phyloP scores from a whole-genome alignment of 805 yeast species.

The Saccharomycopsis sp. region DNA sequence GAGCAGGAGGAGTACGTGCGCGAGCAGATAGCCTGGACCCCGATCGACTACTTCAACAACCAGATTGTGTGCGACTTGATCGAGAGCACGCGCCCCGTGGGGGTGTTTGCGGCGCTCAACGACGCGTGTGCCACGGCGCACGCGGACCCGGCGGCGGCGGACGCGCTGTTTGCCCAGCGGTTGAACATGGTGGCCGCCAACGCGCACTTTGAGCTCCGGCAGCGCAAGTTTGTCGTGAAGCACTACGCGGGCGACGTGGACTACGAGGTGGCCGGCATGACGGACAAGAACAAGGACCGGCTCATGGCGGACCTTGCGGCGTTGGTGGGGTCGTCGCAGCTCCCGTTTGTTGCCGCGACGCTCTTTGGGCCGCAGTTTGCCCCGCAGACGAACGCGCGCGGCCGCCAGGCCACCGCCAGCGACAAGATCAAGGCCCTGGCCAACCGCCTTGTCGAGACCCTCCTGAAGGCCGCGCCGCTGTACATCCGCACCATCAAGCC shows the following conservation, averaged over 20 bases:
- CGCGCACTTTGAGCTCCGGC: slow-evolving; percentile 84
- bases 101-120: slow-evolving; percentile 90
- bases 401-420: slow-evolving; percentile 91
- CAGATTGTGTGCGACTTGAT: slow-evolving; percentile 94
- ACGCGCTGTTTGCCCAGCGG: slow-evolving; percentile 90
- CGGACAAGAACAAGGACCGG: slow-evolving; percentile 95
- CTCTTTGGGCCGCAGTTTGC: slow-evolving; percentile 44
- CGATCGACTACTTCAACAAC: slow-evolving; percentile 93
- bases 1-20: slow-evolving; percentile 97
- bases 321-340: slow-evolving; percentile 63
- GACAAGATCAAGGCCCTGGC: slow-evolving; percentile 93
- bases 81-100: slow-evolving; percentile 92
- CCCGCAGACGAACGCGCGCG: slow-evolving; percentile 60
- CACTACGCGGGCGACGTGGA: slow-evolving; percentile 99
- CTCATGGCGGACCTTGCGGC: slow-evolving; percentile 86
- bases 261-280: slow-evolving; percentile 82
- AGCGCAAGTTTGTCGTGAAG: slow-evolving; percentile 79
- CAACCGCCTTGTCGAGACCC: slow-evolving; percentile 78
- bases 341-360: slow-evolving; percentile 42
- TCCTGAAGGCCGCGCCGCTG: slow-evolving; percentile 88
- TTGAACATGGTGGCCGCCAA: slow-evolving; percentile 75
- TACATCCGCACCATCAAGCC: slow-evolving; percentile 98
- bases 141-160: slow-evolving; percentile 95
- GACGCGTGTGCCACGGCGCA: slow-evolving; percentile 98
- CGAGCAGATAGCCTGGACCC: slow-evolving; percentile 96